Evolutionary conservation across 1,284 basidiomycete genomes (phyloP).

Genomic region (Ceratobasidium sp.): DNA sequence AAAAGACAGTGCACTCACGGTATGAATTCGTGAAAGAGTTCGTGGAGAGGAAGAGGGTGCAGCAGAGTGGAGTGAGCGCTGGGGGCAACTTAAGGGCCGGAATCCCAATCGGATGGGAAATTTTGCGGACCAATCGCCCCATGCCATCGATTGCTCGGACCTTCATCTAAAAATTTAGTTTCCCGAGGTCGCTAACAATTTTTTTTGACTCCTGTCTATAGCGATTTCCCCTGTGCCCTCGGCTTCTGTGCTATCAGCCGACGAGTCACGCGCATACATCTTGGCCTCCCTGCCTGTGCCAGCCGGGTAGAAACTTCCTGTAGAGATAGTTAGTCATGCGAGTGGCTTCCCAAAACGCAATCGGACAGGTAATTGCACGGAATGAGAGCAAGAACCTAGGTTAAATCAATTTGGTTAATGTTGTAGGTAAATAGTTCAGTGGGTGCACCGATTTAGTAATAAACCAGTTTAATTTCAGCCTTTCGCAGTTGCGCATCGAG

Average conservation of each 20-base stretch:
- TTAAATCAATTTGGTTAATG: too few species aligned
- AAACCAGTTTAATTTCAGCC: too few species aligned
- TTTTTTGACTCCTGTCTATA: neutral
- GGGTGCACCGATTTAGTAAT: too few species aligned
- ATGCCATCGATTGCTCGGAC: conserved; percentile 21
- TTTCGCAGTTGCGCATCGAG: too few species aligned
- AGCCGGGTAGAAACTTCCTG: too few species aligned
- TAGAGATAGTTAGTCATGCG: conserved; percentile 24
- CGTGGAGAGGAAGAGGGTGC: conserved; percentile 62
- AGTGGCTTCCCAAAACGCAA: neutral
- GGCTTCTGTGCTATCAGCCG: conserved; percentile 38
- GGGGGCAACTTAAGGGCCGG: conserved; percentile 43
- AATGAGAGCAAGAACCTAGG: neutral
- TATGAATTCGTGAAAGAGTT: conserved; percentile 57
- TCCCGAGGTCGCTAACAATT: conserved; percentile 23
- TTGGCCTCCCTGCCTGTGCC: neutral
- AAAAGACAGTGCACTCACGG: conserved; percentile 60
- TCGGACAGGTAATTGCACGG: neutral
- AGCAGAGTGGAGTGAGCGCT: conserved; percentile 54
- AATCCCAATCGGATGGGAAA: conserved; percentile 19
- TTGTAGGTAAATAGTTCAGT: too few species aligned
- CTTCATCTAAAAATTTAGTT: conserved; percentile 19
- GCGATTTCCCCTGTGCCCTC: conserved; percentile 36
- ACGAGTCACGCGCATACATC: conserved; percentile 39
- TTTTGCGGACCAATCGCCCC: conserved; percentile 11